Evolutionary conservation across 768 basidiomycete genomes (phyloP), one percentile per base, ranked within the genome.

Genomic region (Leccinum subgranulosum): DNA sequence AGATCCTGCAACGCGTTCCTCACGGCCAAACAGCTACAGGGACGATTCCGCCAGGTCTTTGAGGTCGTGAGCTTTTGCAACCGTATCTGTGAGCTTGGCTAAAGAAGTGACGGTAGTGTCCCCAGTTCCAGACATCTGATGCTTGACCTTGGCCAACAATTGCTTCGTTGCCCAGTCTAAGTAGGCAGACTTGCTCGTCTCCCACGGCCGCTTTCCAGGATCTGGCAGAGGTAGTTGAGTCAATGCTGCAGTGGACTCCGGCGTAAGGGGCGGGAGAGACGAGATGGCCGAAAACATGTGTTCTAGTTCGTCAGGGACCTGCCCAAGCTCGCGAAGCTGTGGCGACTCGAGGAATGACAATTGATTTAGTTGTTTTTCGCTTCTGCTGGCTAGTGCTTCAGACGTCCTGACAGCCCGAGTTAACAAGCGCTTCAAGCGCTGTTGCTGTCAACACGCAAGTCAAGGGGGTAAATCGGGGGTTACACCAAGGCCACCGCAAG

Each of bases 121-220:
- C 1, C 61, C 62, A 4, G 58, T 48, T 23, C 59, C 56, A 4
- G 55, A 53, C 10, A 49, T 58, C 36, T 60, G 68, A 27, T 64
- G 61, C 49, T 62, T 73, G 51, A 63, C 66, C 31, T 57, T 72
- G 55, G 68, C 60, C 46, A 88, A 60, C 8, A 88, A 69, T 68
- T 84, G 82, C 19, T 75, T 75, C 1, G 85, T 75, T 1, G 87
- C 90, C 92, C 92, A 94, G 58, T 84, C 84, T 5, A 87, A 67
- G 69, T 94, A 94, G 5, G 89, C 91, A 1, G 80, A 78, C 67
- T 82, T 81, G 69, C 81, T 84, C 36, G 83, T 81, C 73, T 93
- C 90, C 91, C 92, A 94, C 10, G 80, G 80, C 41, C 85, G 81
- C 68, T 90, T 90, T 1, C 88, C 85, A 0, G 85, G 82, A 56